Evolutionary conservation across 345 rosid species (phyloP), one percentile per base, ranked within the genome.

Genomic region (Salix brachista): DNA sequence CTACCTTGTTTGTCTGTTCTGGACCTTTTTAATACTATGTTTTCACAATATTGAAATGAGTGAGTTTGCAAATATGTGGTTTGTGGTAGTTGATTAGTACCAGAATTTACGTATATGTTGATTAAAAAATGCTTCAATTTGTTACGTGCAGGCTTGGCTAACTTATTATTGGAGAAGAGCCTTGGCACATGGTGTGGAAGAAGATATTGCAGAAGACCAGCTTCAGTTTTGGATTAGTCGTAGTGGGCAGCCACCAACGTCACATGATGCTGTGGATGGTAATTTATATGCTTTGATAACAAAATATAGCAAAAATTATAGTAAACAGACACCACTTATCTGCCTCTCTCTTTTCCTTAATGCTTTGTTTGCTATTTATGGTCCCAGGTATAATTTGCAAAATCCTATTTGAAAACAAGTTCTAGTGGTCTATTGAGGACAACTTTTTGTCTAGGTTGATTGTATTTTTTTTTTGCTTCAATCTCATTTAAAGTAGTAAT

Each of bases 241-340:
- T 11, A 79, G 86, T 28, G 91, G 88, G 37, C 91, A 90, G 84
- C 66, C 90, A 16, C 87, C 90, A 65, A 85, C 88, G 50, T 87
- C 89, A 44, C 96, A 91, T 69, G 94, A 91, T 84, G 94, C 89
- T 14, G 92, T 91, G 69, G 92, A 93, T 82, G 97, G 96, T 91
- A 89, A 54, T 65, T 60, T 58, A 65, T 58, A n/a, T 34, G 41
- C n/a, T 44, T 28, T 17, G 44, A 69, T 21, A 36, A 69, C 23
- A 25, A 26, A 26, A 5, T 13, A 58, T 32, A 64, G 32, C 44
- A 18, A 62, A 32, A 44, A 50, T 50, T 44, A 25, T 10, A 58
- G 26, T 18, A 34, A 70, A 70, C 17, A 50, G 28, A 65, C 48
- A 16, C 13, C 21, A 39, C 28, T 26, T 19, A 28, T 14, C 62